Evolutionary conservation across 1,284 basidiomycete genomes (phyloP), one percentile per base, ranked within the genome.

Genomic region (Rhodotorula sp.): DNA sequence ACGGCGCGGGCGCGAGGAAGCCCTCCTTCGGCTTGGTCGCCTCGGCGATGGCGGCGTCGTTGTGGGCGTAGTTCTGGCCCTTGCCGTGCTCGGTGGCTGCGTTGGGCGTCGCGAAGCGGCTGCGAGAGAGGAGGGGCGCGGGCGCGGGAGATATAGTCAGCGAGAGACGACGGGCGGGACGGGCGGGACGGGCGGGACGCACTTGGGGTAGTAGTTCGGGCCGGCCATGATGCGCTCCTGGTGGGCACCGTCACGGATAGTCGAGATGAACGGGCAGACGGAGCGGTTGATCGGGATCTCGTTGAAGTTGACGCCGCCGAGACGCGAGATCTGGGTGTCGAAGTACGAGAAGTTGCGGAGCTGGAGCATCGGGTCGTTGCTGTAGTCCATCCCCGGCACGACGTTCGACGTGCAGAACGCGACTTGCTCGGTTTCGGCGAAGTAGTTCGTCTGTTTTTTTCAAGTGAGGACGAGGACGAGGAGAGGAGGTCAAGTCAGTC

Each of bases 351-450:
- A 92, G 80, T 91, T 90, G 53, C 91, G 84, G 24, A 88, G 87
- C 80, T 90, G 88, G n/a, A 93, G 83, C 28, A 93, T 82, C 6
- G 91, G 91, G 77, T 92, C 91, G 76, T 89, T 86, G 71, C 87
- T 87, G 79, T 90, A 88, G 64, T 82, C 90, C 75, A 92, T 90
- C 44, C 90, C 90, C 0, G 62, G 54, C 5, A 91, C 89, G 63
- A 92, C 81, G 76, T 92, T 89, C 54, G 85, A 80, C 0, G 91
- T 92, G 80, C 89, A 92, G 80, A 91, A 93, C 0, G 90, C 90
- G 56, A 81, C 80, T 55, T 77, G 71, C 80, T 94, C 91, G 2
- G 86, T 87, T 80, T 93, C 89, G 15, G 90, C 82, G 81, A 93
- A 93, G 80, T 85, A 92, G 77, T 92, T 89, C 34, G 48, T 56